These are phyloP conservation scores for Sporisorium exsertum DNA, from an alignment of 1,284 basidiomycete genomes.

Conservation along the genomic window DNA sequence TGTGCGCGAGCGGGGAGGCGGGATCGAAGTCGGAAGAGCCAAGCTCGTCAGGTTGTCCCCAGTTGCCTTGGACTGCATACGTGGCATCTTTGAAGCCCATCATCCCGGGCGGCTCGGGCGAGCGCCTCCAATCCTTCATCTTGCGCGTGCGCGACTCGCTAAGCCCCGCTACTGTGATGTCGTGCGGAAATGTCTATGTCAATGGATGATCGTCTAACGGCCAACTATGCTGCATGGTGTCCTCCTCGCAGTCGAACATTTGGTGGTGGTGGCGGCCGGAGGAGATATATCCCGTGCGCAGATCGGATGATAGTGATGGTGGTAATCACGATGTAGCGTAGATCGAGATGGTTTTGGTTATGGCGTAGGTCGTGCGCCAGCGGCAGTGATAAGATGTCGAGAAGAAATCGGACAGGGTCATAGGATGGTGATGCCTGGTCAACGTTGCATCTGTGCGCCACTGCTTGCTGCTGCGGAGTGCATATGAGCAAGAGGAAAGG, in stretches of 20 bases:
- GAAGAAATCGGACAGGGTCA: neutral
- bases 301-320: neutral
- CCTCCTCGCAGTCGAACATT: neutral
- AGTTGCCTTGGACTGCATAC: constrained; percentile 27
- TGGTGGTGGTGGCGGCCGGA: neutral
- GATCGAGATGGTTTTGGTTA: neutral
- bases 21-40: constrained; percentile 28
- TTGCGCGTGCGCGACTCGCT: too few species aligned
- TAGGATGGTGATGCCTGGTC: neutral
- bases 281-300: neutral
- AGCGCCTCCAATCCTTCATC: constrained; percentile 61
- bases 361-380: neutral
- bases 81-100: constrained; percentile 42
- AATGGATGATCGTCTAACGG: neutral
- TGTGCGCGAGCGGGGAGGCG: constrained; percentile 25
- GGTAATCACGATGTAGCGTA: neutral
- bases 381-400: neutral
- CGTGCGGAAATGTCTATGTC: too few species aligned
- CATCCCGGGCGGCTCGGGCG: constrained; percentile 57
- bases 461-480: neutral
- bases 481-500: neutral
- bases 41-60: constrained; percentile 48
- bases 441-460: constrained; percentile 3
- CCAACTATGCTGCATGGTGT: constrained; percentile 9
- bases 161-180: too few species aligned